Evolutionary conservation across 2,329 filamentous ascomycete species (phyloP), one percentile per base, ranked within the genome.

Genomic region (Pseudogymnoascus sp.): DNA sequence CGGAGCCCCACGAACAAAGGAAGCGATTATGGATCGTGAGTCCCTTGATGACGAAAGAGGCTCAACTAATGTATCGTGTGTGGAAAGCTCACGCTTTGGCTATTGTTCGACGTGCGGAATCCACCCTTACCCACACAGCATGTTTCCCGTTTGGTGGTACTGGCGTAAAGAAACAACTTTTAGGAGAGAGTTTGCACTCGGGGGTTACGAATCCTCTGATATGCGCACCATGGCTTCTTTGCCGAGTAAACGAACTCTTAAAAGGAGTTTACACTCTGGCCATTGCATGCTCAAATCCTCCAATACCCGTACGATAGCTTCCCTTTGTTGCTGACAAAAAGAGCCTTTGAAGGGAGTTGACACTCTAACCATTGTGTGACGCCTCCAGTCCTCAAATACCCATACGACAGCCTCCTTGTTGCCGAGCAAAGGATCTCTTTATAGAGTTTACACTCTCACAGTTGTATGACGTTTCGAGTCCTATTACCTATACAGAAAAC

Each of bases 1-100:
- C 18, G 40, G 3, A 3, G 40, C 16, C 16, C 16, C 7, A 21
- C 40, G 8, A 42, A 12, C 37, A 4, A 42, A 10, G 40, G 7
- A 21, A 21, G 1, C 1, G 3, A 5, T 42, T 42, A 3, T 21
- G 7, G 31, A 29, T 42, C 5, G 3, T 42, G 16, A 21, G 16
- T 10, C 16, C 8, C 40, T 42, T 5, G 40, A 21, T 42, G 40
- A 42, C 40, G 40, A 42, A 42, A 2, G 23, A 1, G 16, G 67
- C 76, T 70, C 68, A 83, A 82, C 77, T 0, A 83, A 83, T 5
- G 77, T 39, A 16, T 1, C 14, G 5, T 39, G 16, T 16, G 3
- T n/a, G 5, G 11, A 36, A 10, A 5, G 11, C 4, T 36, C 12
- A 26, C 34, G 12, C 34, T 12, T 8, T 14, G 2, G 37, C 37